Conservation (phyloP, 1,284 basidiomycete species). For the Leccinum solheimii region DNA sequence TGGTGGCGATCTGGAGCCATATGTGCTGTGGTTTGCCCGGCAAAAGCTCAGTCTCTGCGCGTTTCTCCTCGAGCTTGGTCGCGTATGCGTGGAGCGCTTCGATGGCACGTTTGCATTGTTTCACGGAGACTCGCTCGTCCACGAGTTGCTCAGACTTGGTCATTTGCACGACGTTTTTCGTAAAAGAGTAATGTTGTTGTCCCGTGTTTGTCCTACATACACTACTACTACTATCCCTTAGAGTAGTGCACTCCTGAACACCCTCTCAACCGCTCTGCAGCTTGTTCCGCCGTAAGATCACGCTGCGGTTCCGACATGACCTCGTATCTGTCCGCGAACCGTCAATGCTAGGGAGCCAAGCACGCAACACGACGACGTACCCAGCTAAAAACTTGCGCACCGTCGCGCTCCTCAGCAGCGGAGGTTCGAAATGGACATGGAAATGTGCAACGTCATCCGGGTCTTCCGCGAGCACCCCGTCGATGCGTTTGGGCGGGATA, state of each 20-base stretch:
- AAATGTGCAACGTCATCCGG: slow-evolving; percentile 72
- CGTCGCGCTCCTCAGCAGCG: slow-evolving; percentile 78
- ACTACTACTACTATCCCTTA: not conserved
- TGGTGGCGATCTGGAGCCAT: slow-evolving; percentile 85
- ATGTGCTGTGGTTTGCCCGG: slow-evolving; percentile 78
- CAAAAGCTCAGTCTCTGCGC: slow-evolving; percentile 77
- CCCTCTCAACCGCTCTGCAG: slow-evolving; percentile 65
- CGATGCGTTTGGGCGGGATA: slow-evolving; percentile 41
- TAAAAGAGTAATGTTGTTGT: slow-evolving; percentile 17
- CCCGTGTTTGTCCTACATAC: slow-evolving; percentile 16
- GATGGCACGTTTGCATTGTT: slow-evolving; percentile 79
- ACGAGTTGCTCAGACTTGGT: slow-evolving; percentile 54
- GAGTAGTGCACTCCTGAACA: slow-evolving; percentile 53
- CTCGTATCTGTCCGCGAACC: slow-evolving; percentile 65
- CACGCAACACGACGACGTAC: slow-evolving; percentile 44
- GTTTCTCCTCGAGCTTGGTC: slow-evolving; percentile 59
- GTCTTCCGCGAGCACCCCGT: slow-evolving; percentile 34
- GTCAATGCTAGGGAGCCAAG: slow-evolving; percentile 1
- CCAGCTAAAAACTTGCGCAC: slow-evolving; percentile 93
- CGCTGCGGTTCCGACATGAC: slow-evolving; percentile 91
- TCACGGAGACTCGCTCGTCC: slow-evolving; percentile 64
- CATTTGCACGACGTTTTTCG: slow-evolving; percentile 35
- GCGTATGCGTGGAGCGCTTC: slow-evolving; percentile 74
- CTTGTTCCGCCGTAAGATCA: slow-evolving; percentile 90
- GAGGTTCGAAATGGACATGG: slow-evolving; percentile 90